These are phyloP conservation scores for Hypoxylon perforatum DNA, from an alignment of 495 filamentous ascomycete species.

Conservation along the genomic window DNA sequence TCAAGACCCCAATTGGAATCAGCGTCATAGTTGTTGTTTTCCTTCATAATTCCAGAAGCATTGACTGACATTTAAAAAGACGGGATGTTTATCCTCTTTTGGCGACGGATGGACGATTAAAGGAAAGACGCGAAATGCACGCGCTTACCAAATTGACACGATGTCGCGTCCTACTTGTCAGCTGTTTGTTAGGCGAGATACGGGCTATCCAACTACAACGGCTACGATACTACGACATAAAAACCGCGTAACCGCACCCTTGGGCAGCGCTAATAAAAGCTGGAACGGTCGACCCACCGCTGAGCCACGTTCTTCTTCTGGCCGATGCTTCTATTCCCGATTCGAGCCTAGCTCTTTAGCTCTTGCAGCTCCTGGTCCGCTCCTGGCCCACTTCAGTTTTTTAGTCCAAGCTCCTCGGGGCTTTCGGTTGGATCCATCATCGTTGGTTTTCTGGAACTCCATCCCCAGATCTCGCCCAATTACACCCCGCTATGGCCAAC, in stretches of 20 bases:
- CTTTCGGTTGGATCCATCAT: conserved; percentile 31
- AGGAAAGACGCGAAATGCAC: conserved; percentile 34
- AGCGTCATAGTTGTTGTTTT: conserved; percentile 22
- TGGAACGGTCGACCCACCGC: conserved; percentile 17
- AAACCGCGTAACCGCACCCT: neutral
- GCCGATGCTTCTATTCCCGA: conserved; percentile 19
- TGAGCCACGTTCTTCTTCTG: conserved; percentile 33
- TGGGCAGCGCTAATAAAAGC: conserved; percentile 7
- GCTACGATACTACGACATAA: neutral
- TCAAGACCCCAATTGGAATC: neutral
- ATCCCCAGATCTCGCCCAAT: conserved; percentile 42
- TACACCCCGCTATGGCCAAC: conserved; percentile 25
- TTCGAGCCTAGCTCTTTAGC: conserved; percentile 5
- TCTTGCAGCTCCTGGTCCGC: neutral
- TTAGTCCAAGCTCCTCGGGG: conserved; percentile 17
- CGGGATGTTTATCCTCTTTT: conserved; percentile 15
- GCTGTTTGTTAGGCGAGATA: conserved; percentile 9
- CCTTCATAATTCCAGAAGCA: conserved; percentile 24
- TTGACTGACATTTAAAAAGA: conserved; percentile 6
- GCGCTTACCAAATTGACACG: conserved; percentile 11
- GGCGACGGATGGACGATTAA: conserved; percentile 33
- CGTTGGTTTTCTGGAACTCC: conserved; percentile 29
- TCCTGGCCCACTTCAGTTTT: neutral
- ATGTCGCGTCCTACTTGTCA: conserved; percentile 7
- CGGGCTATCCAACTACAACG: neutral